Evolutionary conservation across 2,329 filamentous ascomycete genomes (phyloP).

Genomic region (Knoxdaviesia capensis): DNA sequence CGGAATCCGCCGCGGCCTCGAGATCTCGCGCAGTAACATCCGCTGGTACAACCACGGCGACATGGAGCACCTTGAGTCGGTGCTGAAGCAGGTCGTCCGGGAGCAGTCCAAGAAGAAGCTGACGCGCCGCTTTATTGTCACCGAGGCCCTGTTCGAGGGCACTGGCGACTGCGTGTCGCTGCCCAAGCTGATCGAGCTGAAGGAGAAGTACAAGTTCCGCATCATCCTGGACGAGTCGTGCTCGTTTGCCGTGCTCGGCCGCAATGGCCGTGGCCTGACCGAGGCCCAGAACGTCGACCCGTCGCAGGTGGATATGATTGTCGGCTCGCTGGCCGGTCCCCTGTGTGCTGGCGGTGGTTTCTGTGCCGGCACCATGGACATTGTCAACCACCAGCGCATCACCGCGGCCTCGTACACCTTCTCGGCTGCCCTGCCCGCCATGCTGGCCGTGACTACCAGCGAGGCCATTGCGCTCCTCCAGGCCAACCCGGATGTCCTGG

Average conservation of each 20-base stretch:
- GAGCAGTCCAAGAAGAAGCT: slow-evolving; percentile 75
- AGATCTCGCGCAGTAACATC: slow-evolving; percentile 79
- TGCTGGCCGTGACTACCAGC: slow-evolving; percentile 87
- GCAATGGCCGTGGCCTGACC: slow-evolving; percentile 78
- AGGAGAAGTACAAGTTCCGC: slow-evolving; percentile 93
- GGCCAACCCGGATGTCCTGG: slow-evolving; percentile 64
- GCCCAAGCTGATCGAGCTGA: slow-evolving; percentile 74
- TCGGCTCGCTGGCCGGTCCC: slow-evolving; percentile 77
- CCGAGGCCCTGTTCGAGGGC: slow-evolving; percentile 84
- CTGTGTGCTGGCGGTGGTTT: slow-evolving; percentile 89
- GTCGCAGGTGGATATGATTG: slow-evolving; percentile 87
- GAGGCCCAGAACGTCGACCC: slow-evolving; percentile 95
- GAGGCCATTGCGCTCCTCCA: slow-evolving; percentile 77
- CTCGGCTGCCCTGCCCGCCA: slow-evolving; percentile 81
- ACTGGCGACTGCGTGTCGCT: slow-evolving; percentile 70
- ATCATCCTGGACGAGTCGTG: slow-evolving; percentile 94
- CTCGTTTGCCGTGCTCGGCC: slow-evolving; percentile 87
- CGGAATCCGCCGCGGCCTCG: slow-evolving; percentile 81
- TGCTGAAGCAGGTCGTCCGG: slow-evolving; percentile 67
- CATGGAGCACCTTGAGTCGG: slow-evolving; percentile 76
- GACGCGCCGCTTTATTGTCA: slow-evolving; percentile 87
- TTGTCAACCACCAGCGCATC: slow-evolving; percentile 91
- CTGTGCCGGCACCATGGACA: slow-evolving; percentile 77
- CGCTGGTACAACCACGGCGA: slow-evolving; percentile 93
- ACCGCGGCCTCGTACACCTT: slow-evolving; percentile 85